These are phyloP conservation scores for Perkinsus chesapeaki DNA, from an alignment of 169 alveolate genomes.

Conservation along the genomic window DNA sequence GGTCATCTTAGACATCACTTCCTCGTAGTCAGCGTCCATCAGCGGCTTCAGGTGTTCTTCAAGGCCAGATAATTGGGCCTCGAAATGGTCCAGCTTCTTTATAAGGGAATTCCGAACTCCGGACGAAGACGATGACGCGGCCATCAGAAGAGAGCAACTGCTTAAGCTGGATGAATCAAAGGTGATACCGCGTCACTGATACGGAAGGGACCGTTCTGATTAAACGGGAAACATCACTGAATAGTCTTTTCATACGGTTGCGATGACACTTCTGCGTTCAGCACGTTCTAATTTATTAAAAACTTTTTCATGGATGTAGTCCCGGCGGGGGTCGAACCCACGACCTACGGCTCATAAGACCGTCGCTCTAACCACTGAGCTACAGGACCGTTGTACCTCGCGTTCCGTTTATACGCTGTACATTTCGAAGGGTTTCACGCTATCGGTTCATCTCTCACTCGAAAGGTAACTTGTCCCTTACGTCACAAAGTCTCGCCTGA, in stretches of 20 bases:
- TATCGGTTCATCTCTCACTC: neutral
- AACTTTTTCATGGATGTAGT: no score
- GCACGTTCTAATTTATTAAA: no score
- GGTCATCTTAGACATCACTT: neutral
- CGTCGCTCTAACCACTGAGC: conserved; percentile 6
- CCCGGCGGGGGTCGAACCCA: conserved; percentile 7
- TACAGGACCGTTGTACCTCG: neutral
- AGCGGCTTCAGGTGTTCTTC: neutral
- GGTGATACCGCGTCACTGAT: no score
- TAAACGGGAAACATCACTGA: no score
- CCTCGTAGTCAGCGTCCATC: neutral
- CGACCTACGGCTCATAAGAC: conserved; percentile 3
- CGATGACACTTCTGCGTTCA: no score
- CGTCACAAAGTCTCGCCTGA: no score
- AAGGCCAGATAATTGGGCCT: neutral
- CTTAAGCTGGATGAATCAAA: no score
- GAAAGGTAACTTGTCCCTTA: no score
- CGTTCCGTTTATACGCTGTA: neutral
- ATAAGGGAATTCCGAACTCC: neutral
- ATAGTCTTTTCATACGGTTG: no score
- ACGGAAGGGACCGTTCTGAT: no score
- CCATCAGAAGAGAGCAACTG: neutral
- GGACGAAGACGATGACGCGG: neutral
- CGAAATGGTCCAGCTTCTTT: neutral
- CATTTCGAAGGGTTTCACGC: neutral